phyloP scores from a whole-genome alignment of 2,329 filamentous ascomycete genomes.

The Camillea tinctor region DNA sequence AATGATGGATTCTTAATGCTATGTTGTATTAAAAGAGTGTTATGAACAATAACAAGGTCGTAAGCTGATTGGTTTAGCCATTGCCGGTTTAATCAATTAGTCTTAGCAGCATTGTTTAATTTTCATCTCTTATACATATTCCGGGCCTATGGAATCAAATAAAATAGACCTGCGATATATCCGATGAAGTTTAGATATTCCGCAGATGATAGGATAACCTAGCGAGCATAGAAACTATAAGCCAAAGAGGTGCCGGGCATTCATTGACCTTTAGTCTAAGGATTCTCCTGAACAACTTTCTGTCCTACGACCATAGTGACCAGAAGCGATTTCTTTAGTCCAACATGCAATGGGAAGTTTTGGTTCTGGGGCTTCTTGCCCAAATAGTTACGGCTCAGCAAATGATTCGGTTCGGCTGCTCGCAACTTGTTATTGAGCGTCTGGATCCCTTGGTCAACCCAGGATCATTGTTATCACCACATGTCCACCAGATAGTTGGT shows the following conservation, averaged over 20 bases:
- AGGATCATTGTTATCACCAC: constrained; percentile 24
- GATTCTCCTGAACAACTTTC: not conserved
- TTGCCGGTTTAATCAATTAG: not conserved
- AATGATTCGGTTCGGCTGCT: constrained; percentile 35
- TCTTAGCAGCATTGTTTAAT: not conserved
- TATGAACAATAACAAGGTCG: not conserved
- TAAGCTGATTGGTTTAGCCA: not conserved
- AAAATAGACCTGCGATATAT: too few relatives aligned
- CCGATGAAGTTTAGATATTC: too few relatives aligned
- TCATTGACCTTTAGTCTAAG: not conserved
- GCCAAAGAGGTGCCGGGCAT: not conserved
- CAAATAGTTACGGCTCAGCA: constrained; percentile 25
- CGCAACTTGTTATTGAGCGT: constrained; percentile 31
- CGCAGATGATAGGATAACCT: too few relatives aligned
- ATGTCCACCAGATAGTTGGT: constrained; percentile 31
- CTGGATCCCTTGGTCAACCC: constrained; percentile 32
- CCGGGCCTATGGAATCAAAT: too few relatives aligned
- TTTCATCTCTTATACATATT: too few relatives aligned
- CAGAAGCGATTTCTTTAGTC: not conserved
- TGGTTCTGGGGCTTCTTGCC: constrained; percentile 20
- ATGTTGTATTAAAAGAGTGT: not conserved
- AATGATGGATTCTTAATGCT: not conserved
- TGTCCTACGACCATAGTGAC: too few relatives aligned
- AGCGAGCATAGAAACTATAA: too few relatives aligned
- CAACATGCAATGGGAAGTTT: constrained; percentile 23